phyloP scores from a whole-genome alignment of 1,139 yeast species.

The Barnettozyma hawaiiensis region DNA sequence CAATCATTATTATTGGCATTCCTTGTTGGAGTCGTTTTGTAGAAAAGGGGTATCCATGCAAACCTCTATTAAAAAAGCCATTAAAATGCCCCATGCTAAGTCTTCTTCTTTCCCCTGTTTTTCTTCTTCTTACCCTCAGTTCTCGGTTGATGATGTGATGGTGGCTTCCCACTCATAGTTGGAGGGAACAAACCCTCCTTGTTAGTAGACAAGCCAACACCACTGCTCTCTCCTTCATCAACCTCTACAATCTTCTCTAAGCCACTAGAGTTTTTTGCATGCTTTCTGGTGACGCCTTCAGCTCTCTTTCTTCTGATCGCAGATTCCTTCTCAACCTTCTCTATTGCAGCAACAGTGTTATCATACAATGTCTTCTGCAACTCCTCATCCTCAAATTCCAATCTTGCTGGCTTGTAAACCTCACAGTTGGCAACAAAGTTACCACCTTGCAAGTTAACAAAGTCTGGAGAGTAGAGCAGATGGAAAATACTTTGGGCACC shows the following conservation, averaged over 20 bases:
- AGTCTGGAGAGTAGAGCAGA: slow-evolving; percentile 68
- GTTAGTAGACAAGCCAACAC: background rate
- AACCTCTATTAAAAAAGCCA: background rate
- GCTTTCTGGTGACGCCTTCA: slow-evolving; percentile 20
- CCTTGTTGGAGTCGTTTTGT: no score
- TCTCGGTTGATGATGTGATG: background rate
- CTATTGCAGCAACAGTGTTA: slow-evolving; percentile 52
- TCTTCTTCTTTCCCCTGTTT: background rate
- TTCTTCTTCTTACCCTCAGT: background rate
- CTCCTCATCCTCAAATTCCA: slow-evolving; percentile 56
- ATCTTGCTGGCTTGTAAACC: slow-evolving; percentile 50
- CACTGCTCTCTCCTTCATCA: background rate
- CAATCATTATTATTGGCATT: no score
- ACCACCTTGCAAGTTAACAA: slow-evolving; percentile 57
- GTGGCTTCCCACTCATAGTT: background rate
- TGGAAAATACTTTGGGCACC: slow-evolving; percentile 78
- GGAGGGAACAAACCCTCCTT: slow-evolving; percentile 1
- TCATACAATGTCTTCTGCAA: slow-evolving; percentile 61
- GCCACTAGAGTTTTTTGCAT: background rate
- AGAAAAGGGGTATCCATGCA: no score
- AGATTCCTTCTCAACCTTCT: slow-evolving; percentile 57
- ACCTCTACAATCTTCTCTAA: slow-evolving; percentile 3
- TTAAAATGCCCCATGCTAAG: background rate
- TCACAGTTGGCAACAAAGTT: slow-evolving; percentile 68
- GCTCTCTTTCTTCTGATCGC: slow-evolving; percentile 56